phyloP scores from a whole-genome alignment of 768 basidiomycete species.

The Mycena amicta region DNA sequence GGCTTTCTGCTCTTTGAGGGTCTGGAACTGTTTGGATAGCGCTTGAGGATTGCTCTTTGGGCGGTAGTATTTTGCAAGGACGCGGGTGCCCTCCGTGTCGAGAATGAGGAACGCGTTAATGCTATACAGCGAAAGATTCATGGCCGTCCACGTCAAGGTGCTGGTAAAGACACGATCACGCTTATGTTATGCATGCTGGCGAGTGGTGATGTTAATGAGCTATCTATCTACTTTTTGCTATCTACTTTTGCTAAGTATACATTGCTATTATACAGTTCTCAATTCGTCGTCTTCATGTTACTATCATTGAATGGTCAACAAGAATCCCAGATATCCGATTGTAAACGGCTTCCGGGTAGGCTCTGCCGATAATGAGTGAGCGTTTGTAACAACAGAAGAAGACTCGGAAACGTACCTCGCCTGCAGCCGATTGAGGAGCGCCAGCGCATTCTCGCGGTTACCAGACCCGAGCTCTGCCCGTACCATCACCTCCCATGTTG shows the following conservation, averaged over 20 bases:
- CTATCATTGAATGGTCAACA: conserved; percentile 60
- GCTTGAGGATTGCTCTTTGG: conserved; percentile 66
- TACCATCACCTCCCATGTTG: conserved; percentile 96
- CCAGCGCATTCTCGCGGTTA: conserved; percentile 67
- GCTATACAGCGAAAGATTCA: conserved; percentile 90
- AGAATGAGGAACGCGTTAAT: conserved; percentile 87
- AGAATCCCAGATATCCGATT: conserved; percentile 81
- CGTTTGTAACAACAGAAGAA: neutral
- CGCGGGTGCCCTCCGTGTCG: conserved; percentile 93
- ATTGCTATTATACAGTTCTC: conserved; percentile 15
- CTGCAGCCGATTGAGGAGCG: conserved; percentile 70
- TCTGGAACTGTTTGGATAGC: conserved; percentile 63
- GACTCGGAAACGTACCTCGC: conserved; percentile 55
- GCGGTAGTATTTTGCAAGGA: conserved; percentile 94
- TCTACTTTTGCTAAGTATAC: conserved; percentile 18
- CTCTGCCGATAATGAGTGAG: conserved; percentile 37
- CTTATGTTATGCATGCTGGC: neutral
- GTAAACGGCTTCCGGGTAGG: conserved; percentile 78
- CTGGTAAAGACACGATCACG: neutral
- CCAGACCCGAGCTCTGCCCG: conserved; percentile 84
- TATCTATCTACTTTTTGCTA: no score
- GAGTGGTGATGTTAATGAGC: neutral
- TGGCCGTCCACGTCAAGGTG: conserved; percentile 15
- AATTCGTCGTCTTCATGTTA: neutral
- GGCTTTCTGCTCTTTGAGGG: conserved; percentile 88